These are phyloP conservation scores for Nepenthes alata DNA, from an alignment of 179 eudicot species.

Conservation along the genomic window DNA sequence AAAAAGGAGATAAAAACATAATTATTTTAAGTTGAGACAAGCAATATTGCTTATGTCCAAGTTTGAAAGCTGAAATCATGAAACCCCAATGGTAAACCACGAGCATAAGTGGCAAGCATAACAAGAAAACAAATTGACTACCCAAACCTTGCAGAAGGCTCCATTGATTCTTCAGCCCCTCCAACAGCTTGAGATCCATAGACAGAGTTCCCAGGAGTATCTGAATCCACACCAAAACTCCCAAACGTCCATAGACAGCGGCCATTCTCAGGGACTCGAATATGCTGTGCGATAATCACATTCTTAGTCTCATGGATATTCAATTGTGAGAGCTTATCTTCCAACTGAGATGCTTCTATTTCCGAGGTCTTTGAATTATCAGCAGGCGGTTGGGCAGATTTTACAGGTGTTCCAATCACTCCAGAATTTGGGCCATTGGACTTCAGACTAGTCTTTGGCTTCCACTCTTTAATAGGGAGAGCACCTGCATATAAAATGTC, in stretches of 20 bases:
- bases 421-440: constrained; percentile 38
- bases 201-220: constrained; percentile 19
- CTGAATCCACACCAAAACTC: constrained; percentile 55
- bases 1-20: no score
- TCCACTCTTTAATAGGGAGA: constrained; percentile 78
- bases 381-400: constrained; percentile 31
- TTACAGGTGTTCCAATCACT: constrained; percentile 58
- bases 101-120: not conserved
- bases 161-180: constrained; percentile 24
- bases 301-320: constrained; percentile 46
- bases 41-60: no score
- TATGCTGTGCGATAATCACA: constrained; percentile 83
- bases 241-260: constrained; percentile 74
- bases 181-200: constrained; percentile 26
- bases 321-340: constrained; percentile 33
- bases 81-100: no score
- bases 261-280: constrained; percentile 73
- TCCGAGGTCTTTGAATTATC: constrained; percentile 24
- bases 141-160: constrained; percentile 44
- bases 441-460: constrained; percentile 66
- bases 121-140: not conserved
- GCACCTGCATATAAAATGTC: constrained; percentile 27
- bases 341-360: constrained; percentile 33
- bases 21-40: no score
- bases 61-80: no score